Conservation (phyloP, 371 early-diverging fungal species). For the Nematocida sp. region DNA sequence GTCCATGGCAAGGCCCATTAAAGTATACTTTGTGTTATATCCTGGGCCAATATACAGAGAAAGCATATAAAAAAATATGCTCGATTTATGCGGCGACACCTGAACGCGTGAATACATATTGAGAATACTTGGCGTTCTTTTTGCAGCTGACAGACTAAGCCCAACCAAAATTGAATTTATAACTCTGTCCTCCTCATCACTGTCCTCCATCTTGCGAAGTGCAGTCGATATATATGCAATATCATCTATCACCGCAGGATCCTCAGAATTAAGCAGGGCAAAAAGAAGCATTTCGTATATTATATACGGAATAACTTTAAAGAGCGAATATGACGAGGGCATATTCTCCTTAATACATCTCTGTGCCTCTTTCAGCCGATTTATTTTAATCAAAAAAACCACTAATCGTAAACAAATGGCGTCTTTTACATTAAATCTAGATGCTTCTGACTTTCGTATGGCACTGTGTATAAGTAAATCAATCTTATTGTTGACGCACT, state of each 20-base stretch:
- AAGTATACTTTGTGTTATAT: slow-evolving; percentile 7
- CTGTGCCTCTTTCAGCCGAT: slow-evolving; percentile 22
- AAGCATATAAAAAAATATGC: slow-evolving; percentile 30
- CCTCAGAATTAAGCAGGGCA: background rate
- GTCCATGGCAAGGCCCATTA: slow-evolving; percentile 18
- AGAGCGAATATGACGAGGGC: background rate
- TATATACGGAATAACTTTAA: slow-evolving; percentile 17
- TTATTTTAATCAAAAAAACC: slow-evolving; percentile 41
- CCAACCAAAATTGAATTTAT: slow-evolving; percentile 20
- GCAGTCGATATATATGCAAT: slow-evolving; percentile 26
- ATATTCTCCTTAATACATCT: slow-evolving; percentile 42
- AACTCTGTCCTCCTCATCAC: slow-evolving; percentile 26
- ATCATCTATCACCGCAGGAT: background rate
- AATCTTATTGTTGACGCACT: slow-evolving; percentile 1
- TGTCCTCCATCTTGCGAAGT: background rate
- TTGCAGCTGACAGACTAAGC: background rate
- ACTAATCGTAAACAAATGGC: background rate
- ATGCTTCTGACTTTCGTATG: slow-evolving; percentile 12
- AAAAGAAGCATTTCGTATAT: slow-evolving; percentile 22
- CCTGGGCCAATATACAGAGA: slow-evolving; percentile 26
- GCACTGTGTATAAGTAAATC: slow-evolving; percentile 23
- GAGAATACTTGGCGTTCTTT: slow-evolving; percentile 30
- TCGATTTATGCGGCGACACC: slow-evolving; percentile 22
- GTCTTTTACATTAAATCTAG: slow-evolving; percentile 17
- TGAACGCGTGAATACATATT: slow-evolving; percentile 14